Evolutionary conservation across 192 early-diverging fungal genomes (phyloP).

Genomic region (Coemansia furcata): DNA sequence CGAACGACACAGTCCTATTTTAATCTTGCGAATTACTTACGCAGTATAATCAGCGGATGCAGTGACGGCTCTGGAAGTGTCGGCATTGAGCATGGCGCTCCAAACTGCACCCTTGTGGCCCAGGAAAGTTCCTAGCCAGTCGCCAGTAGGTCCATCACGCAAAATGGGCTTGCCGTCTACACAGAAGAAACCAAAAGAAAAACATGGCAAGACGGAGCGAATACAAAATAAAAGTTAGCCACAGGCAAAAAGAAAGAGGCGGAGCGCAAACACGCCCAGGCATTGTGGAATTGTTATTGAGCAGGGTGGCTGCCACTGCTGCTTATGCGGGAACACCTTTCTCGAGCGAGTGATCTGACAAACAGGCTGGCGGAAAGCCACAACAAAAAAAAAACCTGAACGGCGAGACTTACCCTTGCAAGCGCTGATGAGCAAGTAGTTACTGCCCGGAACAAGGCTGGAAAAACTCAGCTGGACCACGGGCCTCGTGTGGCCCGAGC

Average conservation of each 20-base stretch:
- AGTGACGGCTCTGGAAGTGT: constrained; percentile 80
- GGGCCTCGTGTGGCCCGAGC: constrained; percentile 87
- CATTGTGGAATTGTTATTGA: neutral
- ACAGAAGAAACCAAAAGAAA: constrained; percentile 2
- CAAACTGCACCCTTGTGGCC: constrained; percentile 94
- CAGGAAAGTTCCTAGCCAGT: constrained; percentile 90
- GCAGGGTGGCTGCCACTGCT: neutral
- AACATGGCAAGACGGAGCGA: neutral
- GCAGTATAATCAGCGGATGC: constrained; percentile 93
- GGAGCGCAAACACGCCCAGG: neutral
- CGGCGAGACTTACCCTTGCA: constrained; percentile 62
- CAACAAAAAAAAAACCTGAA: constrained; percentile 5
- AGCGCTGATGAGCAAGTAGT: constrained; percentile 80
- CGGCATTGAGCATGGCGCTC: constrained; percentile 74
- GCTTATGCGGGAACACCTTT: neutral
- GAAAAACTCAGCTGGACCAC: constrained; percentile 88
- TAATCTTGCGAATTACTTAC: constrained; percentile 37
- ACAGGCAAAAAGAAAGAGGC: neutral
- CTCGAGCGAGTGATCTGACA: neutral
- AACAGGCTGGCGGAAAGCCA: neutral
- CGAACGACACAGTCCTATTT: neutral
- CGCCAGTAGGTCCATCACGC: constrained; percentile 82
- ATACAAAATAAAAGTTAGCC: neutral
- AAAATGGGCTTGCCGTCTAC: constrained; percentile 83
- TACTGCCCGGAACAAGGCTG: constrained; percentile 64